Conservation (phyloP, 164 flowering plant genomes). For the Magnolia officinalis region DNA sequence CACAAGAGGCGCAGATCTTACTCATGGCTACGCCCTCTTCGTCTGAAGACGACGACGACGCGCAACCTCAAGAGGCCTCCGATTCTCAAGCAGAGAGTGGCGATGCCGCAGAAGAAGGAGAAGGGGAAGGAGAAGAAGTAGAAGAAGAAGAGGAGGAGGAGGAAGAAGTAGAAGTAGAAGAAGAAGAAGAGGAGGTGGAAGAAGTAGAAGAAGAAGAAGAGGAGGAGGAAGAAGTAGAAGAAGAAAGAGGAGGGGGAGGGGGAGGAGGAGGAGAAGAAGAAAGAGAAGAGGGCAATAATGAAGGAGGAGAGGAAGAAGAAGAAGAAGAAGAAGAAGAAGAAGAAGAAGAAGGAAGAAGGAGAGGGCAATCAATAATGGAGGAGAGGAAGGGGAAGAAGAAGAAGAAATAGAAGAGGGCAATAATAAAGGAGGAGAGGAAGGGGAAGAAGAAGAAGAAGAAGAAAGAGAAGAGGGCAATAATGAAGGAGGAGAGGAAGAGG, state of each 20-base stretch:
- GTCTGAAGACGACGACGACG: background rate
- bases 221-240: conserved; percentile 21
- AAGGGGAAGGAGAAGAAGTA: background rate
- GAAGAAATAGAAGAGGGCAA: background rate
- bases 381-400: background rate
- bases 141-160: background rate
- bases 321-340: background rate
- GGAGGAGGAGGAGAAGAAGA: conserved; percentile 25
- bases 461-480: background rate
- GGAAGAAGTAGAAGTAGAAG: background rate
- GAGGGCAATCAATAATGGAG: background rate
- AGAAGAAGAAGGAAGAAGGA: background rate
- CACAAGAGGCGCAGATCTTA: background rate
- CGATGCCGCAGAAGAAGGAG: background rate
- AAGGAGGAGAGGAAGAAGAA: conserved; percentile 29
- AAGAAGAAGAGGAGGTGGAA: background rate
- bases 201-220: background rate
- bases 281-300: conserved; percentile 32
- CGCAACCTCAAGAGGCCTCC: background rate
- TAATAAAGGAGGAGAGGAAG: background rate
- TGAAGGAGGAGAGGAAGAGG: background rate
- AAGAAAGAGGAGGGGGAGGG: conserved; percentile 25
- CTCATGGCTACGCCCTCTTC: background rate
- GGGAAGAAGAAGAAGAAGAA: background rate
- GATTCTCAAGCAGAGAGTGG: background rate